These are phyloP conservation scores for Oidium heveae DNA, from an alignment of 2,329 filamentous ascomycete genomes.

Conservation along the genomic window DNA sequence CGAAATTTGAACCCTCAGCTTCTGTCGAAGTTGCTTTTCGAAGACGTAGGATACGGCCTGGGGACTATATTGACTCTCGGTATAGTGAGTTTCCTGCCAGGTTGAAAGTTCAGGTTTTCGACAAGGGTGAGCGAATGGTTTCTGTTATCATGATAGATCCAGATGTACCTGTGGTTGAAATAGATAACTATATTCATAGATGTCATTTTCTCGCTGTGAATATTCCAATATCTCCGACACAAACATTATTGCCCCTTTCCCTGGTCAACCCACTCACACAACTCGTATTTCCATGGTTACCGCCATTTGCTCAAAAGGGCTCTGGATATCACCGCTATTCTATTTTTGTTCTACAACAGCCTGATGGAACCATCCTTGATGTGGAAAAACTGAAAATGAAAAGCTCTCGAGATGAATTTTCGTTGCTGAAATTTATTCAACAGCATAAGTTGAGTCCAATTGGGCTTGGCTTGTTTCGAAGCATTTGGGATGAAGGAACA, in stretches of 20 bases:
- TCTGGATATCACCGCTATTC: constrained; percentile 74
- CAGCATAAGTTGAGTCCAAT: constrained; percentile 46
- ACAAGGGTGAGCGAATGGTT: constrained; percentile 55
- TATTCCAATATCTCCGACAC: constrained; percentile 34
- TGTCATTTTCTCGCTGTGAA: constrained; percentile 73
- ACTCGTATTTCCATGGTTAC: constrained; percentile 56
- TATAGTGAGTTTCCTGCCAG: constrained; percentile 50
- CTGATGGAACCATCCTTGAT: constrained; percentile 27
- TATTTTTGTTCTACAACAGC: constrained; percentile 64
- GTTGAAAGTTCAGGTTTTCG: constrained; percentile 65
- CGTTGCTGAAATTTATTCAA: constrained; percentile 46
- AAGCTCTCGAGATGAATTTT: constrained; percentile 40
- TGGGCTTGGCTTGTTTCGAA: constrained; percentile 71
- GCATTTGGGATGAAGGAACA: constrained; percentile 70
- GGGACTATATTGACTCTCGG: constrained; percentile 50
- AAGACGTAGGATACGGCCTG: constrained; percentile 42
- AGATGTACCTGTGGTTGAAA: constrained; percentile 60
- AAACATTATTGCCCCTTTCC: constrained; percentile 37
- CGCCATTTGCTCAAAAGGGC: constrained; percentile 72
- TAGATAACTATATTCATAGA: constrained; percentile 51
- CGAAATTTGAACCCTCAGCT: constrained; percentile 49
- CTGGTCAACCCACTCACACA: constrained; percentile 31
- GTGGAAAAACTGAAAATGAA: constrained; percentile 25
- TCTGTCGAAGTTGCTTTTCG: constrained; percentile 68
- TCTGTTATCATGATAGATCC: constrained; percentile 70